Base-by-base conservation (phyloP, 2,329 filamentous ascomycete genomes). In the Colletotrichum sp. region DNA sequence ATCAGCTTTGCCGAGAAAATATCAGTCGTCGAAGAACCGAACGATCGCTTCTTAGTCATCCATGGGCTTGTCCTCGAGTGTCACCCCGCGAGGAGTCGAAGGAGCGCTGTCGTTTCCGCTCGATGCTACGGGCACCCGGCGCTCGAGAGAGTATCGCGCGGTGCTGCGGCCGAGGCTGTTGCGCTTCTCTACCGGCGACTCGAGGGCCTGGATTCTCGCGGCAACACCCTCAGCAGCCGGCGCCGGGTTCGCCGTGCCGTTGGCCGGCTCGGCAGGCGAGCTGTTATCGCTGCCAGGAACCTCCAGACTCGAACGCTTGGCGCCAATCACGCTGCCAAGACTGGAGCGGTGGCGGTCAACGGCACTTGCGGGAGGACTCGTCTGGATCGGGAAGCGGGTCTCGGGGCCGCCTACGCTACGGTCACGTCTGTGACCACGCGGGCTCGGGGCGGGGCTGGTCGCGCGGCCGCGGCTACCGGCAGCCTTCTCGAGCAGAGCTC, bases 311-410 rank as follows among this genome's bases (percentile, higher is more conserved):
- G 92, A 87, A 78, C 93, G 89, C 84, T 92, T 92, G 75, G 88
- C 65, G 69, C 85, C 81, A 49, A 86, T 86, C 21, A 91, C 85
- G 55, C 90, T 89, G 69, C 88, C 88, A 69, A 92, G 80, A 81
- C 87, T 89, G 79, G 82, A 82, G 24, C 89, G 88, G 84, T 90
- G 88, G 68, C 88, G 86, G 81, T 89, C 91, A 72, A 83, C 88
- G 77, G 86, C 88, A 72, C 88, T 86, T 30, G 55, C 70, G 63
- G 88, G 92, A 77, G 91, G 93, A 78, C 91, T 92, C 7, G 94
- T 92, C 79, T 92, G 90, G 79, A 98, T 94, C 1, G 95, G 97
- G 88, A 98, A 98, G 55, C 96, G 91, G 10, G 95, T 98, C 81
- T 93, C 93, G 32, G 93, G 90, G 7, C 92, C 92, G 77, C 92